A percentile compares a stretch with the other conserved stretches of the same genome.
These are phyloP conservation scores for Colletotrichum karsti DNA, from an alignment of 2,329 filamentous ascomycete genomes.

Conservation along the genomic window DNA sequence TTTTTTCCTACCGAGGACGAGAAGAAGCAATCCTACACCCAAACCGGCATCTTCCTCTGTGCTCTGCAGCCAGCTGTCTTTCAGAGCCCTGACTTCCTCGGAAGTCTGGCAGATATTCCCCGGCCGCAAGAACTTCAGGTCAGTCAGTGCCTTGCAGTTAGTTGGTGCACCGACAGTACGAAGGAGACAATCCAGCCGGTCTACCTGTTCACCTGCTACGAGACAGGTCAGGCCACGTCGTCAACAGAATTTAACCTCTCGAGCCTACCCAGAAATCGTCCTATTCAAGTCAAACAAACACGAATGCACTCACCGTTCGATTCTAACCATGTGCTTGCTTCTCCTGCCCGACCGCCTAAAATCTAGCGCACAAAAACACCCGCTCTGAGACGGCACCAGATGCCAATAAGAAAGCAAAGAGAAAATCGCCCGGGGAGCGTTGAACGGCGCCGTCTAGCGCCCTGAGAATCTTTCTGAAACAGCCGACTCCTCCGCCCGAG, in stretches of 20 bases:
- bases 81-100: neutral
- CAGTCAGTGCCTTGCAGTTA: neutral
- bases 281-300: neutral
- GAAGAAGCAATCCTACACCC: slow-evolving; percentile 9
- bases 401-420: neutral
- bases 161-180: neutral
- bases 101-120: neutral
- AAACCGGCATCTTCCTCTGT: neutral
- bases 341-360: neutral
- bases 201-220: slow-evolving; percentile 2
- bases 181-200: neutral
- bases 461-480: slow-evolving; percentile 19
- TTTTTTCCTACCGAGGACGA: neutral
- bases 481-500: neutral
- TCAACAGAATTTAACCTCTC: neutral
- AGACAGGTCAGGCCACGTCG: neutral
- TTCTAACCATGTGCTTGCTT: neutral
- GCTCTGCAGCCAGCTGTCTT: neutral
- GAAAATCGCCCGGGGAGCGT: neutral
- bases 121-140: neutral
- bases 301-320: slow-evolving; percentile 8
- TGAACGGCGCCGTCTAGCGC: neutral
- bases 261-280: neutral
- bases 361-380: neutral
- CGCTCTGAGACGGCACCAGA: neutral